Evolutionary conservation across 2,329 filamentous ascomycete species (phyloP).

Genomic region (Fusarium cyanostomum): DNA sequence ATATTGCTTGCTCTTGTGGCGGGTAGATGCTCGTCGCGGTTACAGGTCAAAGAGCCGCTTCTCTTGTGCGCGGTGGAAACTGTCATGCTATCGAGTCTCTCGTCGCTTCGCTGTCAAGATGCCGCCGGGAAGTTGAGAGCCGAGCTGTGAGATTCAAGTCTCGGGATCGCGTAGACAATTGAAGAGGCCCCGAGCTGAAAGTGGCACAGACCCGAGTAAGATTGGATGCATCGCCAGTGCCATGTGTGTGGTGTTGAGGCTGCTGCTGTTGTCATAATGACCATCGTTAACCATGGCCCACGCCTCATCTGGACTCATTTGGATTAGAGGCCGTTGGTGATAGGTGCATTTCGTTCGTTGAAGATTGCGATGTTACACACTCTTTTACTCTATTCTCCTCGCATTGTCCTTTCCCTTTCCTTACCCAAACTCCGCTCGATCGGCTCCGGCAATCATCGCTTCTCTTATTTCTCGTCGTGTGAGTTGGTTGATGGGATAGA

Average conservation of each 20-base stretch:
- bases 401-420: neutral
- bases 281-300: slow-evolving; percentile 16
- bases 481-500: neutral
- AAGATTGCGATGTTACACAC: slow-evolving; percentile 31
- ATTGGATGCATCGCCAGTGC: neutral
- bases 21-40: neutral
- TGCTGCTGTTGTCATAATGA: slow-evolving; percentile 31
- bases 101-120: slow-evolving; percentile 1
- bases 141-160: no score
- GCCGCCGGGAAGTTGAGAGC: no score
- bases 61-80: slow-evolving; percentile 13
- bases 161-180: neutral
- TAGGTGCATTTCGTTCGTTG: slow-evolving; percentile 21
- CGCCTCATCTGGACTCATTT: slow-evolving; percentile 27
- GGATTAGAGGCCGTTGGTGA: slow-evolving; percentile 32
- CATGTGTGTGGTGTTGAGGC: slow-evolving; percentile 5
- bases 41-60: neutral
- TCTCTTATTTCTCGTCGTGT: slow-evolving; percentile 3
- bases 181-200: neutral
- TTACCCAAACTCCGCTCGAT: slow-evolving; percentile 1
- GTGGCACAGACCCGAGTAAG: neutral
- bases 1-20: neutral
- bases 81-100: slow-evolving; percentile 7
- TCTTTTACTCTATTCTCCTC: slow-evolving; percentile 2
- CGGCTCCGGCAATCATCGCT: slow-evolving; percentile 10